phyloP scores from a whole-genome alignment of 2,329 filamentous ascomycete genomes.

The Fusarium redolens region DNA sequence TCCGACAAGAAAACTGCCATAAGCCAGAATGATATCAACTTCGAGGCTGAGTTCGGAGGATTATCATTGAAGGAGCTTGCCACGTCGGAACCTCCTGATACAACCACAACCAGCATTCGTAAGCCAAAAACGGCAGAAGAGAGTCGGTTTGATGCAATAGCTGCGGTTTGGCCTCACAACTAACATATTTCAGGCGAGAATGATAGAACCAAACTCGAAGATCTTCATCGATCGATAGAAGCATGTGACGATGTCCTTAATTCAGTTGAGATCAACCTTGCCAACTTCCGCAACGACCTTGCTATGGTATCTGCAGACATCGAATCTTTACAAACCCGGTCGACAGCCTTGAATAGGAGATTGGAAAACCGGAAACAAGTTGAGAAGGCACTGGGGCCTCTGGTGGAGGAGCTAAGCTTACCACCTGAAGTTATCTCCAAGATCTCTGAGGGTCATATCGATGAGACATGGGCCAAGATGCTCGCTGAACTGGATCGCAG shows the following conservation, averaged over 20 bases:
- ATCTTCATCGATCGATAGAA: constrained; percentile 87
- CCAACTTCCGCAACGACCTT: constrained; percentile 92
- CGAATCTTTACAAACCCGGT: constrained; percentile 89
- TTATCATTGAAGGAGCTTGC: constrained; percentile 81
- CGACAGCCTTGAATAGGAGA: constrained; percentile 82
- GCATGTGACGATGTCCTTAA: constrained; percentile 93
- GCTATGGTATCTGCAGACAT: constrained; percentile 95
- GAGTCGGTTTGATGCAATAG: constrained; percentile 63
- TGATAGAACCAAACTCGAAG: constrained; percentile 87
- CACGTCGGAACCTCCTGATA: constrained; percentile 46
- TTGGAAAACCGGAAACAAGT: constrained; percentile 90
- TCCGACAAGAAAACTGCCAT: constrained; percentile 43
- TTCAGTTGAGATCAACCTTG: constrained; percentile 92
- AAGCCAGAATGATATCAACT: constrained; percentile 66
- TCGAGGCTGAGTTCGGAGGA: constrained; percentile 81
- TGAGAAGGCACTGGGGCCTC: constrained; percentile 85
- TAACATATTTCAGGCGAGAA: constrained; percentile 69
- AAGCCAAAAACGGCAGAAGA: constrained; percentile 75
- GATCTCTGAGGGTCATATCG: constrained; percentile 88
- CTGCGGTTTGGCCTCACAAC: not conserved
- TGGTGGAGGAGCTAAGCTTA: constrained; percentile 92
- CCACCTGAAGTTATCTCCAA: constrained; percentile 85
- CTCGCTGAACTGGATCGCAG: constrained; percentile 87
- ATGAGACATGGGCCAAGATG: constrained; percentile 87
- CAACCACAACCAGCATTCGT: constrained; percentile 48